Base-by-base conservation (phyloP, 1,284 basidiomycete species). In the Grifola frondosa region DNA sequence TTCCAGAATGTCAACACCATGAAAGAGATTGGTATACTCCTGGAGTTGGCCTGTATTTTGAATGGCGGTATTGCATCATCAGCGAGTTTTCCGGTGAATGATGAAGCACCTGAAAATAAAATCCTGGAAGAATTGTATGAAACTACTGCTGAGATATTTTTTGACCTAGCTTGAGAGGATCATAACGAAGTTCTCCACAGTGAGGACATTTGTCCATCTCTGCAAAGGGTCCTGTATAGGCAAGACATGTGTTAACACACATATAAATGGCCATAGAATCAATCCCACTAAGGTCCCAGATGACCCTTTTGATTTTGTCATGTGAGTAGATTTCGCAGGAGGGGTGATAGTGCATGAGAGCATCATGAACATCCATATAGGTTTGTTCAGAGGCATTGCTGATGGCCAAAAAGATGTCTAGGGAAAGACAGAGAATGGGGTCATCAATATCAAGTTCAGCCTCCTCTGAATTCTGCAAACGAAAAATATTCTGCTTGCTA, bases 191-290 rank as follows among this genome's bases (percentile, higher is more conserved):
- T 19, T 53, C 30, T 0, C 35, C 28, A 20, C 49, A 52, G 12
- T 24, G 11, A 1, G 49, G 51, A 25, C 49, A 53, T 1, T 31
- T 12, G 1, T 61, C 40, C 5, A 60, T 48, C 7, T 54, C 38
- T 1, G 26, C 26, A 31, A 50, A 63, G 6, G 60, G 59, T 2
- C 65, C 65, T 12, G 62, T 64, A 39, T 51, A 70, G 5, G 59
- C 64, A 25, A 57, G 20, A 42, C 67, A 70, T 1, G 57, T 54
- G n/a, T 64, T 58, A 8, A 49, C 40, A 30, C 67, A 68, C 63
- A 67, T 68, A 37, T 68, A 60, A 33, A 54, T 22, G 2, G 21
- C 10, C 3, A 64, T 38, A 4, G 58, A 24, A 5, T 46, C 34
- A 16, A 66, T 44, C 3, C 64, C 65, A 33, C 37, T 64, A 19